Evolutionary conservation across 768 basidiomycete genomes (phyloP).

Genomic region (Hericium coralloides): DNA sequence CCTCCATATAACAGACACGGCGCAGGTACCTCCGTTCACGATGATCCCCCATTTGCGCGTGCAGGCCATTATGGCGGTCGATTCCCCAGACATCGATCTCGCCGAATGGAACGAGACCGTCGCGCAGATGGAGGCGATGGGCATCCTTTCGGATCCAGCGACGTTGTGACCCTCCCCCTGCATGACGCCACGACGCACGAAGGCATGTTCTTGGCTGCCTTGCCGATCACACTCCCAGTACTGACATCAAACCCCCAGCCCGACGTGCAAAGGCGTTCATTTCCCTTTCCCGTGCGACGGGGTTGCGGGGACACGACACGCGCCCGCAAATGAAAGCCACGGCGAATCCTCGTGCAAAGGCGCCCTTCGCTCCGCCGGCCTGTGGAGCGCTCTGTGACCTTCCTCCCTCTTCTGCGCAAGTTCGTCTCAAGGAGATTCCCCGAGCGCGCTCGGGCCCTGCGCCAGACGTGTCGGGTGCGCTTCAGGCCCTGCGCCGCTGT

Average conservation of each 20-base stretch:
- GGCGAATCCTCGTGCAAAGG: neutral
- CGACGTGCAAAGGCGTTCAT: neutral
- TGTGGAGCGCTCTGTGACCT: neutral
- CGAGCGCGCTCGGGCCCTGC: too few relatives aligned
- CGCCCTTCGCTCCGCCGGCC: neutral
- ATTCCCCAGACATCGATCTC: conserved; percentile 13
- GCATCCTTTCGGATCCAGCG: conserved; percentile 1
- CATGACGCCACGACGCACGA: neutral
- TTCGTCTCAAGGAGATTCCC: too few relatives aligned
- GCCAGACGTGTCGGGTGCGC: too few relatives aligned
- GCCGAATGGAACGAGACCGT: conserved; percentile 10
- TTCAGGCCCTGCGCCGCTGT: too few relatives aligned
- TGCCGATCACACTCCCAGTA: too few relatives aligned
- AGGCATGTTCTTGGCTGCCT: too few relatives aligned
- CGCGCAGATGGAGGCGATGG: conserved; percentile 13
- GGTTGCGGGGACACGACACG: too few relatives aligned
- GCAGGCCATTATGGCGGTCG: conserved; percentile 13
- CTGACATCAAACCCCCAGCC: too few relatives aligned
- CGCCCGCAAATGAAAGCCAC: neutral
- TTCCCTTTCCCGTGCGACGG: neutral
- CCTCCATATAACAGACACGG: neutral
- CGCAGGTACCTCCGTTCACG: neutral
- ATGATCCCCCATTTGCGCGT: conserved; percentile 4
- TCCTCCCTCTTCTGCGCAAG: neutral
- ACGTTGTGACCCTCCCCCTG: neutral